Evolutionary conservation across 163 green algal species (phyloP).

Genomic region (Dunaliella salina): DNA sequence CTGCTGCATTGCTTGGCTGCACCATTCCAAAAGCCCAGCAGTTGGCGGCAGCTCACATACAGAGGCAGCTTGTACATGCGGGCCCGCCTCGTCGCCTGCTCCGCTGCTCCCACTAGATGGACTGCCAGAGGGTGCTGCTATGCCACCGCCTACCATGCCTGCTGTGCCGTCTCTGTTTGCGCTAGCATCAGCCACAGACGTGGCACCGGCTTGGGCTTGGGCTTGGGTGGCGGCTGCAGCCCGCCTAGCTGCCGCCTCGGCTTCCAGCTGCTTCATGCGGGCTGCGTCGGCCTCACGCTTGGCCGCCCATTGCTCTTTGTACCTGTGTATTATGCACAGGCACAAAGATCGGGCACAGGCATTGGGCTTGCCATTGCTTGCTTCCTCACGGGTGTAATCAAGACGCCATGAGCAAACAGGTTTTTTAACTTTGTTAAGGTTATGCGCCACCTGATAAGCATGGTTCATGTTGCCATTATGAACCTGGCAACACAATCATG

Average conservation of each 20-base stretch:
- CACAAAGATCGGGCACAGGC: not conserved
- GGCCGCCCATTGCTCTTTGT: slow-evolving; percentile 20
- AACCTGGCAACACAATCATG: no score
- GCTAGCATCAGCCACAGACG: not conserved
- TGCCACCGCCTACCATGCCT: not conserved
- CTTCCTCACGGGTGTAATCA: no score
- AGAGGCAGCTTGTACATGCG: not conserved
- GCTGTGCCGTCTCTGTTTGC: not conserved
- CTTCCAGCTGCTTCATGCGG: slow-evolving; percentile 19
- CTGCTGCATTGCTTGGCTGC: not conserved
- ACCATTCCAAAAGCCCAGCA: not conserved
- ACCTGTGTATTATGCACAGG: no score
- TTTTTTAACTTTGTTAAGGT: no score
- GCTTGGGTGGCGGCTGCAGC: not conserved
- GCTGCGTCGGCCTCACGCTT: slow-evolving; percentile 22
- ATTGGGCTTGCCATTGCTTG: no score
- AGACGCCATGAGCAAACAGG: no score
- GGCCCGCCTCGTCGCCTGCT: not conserved
- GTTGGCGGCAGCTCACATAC: not conserved
- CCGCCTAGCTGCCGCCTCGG: not conserved
- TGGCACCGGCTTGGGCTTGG: not conserved
- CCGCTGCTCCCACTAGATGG: not conserved
- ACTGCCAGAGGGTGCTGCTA: not conserved
- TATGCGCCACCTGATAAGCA: no score
- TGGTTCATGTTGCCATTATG: no score